Evolutionary conservation across 768 basidiomycete species (phyloP).

Genomic region (Rickenella mellea): DNA sequence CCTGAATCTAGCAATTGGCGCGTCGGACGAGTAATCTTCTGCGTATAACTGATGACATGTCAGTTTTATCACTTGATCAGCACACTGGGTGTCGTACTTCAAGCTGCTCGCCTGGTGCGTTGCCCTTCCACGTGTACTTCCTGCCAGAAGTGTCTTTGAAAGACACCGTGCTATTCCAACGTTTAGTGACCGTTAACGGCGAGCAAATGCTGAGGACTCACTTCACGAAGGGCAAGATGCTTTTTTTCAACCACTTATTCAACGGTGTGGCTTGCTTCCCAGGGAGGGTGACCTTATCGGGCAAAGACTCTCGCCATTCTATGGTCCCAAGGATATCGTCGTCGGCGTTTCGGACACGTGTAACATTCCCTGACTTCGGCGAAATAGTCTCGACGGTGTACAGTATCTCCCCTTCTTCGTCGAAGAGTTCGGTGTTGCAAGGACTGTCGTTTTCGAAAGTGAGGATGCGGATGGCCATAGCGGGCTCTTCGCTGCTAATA

Average conservation of each 20-base stretch:
- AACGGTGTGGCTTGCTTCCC: slow-evolving; percentile 19
- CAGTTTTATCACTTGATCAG: too few relatives aligned
- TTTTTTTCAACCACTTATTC: slow-evolving; percentile 30
- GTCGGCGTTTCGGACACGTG: slow-evolving; percentile 21
- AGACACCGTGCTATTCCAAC: slow-evolving; percentile 28
- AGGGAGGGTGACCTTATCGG: slow-evolving; percentile 29
- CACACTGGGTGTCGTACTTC: slow-evolving; percentile 19
- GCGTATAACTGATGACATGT: slow-evolving; percentile 22
- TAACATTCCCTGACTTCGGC: slow-evolving; percentile 19
- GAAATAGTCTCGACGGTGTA: slow-evolving; percentile 28
- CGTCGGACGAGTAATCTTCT: slow-evolving; percentile 21
- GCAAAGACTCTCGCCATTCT: slow-evolving; percentile 27
- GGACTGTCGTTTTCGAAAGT: slow-evolving; percentile 32
- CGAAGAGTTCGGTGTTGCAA: slow-evolving; percentile 27
- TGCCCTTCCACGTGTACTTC: slow-evolving; percentile 34
- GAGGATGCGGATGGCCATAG: too few relatives aligned
- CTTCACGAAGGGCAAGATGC: slow-evolving; percentile 30
- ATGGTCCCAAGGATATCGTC: slow-evolving; percentile 27
- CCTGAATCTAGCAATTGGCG: slow-evolving; percentile 29
- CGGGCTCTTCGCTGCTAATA: too few relatives aligned
- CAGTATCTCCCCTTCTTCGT: slow-evolving; percentile 20
- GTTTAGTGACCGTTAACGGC: too few relatives aligned
- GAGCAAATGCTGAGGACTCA: slow-evolving; percentile 13
- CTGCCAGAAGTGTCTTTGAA: slow-evolving; percentile 25
- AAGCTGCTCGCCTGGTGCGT: slow-evolving; percentile 23